These are phyloP conservation scores for Cytidiella melzeri DNA, from an alignment of 768 basidiomycete species.

Conservation along the genomic window DNA sequence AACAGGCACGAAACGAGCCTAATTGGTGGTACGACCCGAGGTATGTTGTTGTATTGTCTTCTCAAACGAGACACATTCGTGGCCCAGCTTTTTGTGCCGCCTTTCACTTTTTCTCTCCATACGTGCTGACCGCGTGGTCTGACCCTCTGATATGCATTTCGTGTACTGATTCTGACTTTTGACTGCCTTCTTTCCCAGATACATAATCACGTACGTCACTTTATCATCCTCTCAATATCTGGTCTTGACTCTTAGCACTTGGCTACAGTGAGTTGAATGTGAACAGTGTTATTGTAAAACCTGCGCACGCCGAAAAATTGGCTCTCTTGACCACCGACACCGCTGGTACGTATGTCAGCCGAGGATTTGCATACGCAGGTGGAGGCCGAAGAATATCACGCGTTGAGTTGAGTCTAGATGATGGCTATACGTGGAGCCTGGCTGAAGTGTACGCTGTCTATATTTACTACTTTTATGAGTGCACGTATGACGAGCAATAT, in stretches of 20 bases:
- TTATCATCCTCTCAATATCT: conserved; percentile 6
- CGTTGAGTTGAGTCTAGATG: conserved; percentile 52
- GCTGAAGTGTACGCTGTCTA: conserved; percentile 29
- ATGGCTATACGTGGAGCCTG: conserved; percentile 43
- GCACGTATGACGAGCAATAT: neutral
- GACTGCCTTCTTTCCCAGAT: conserved; percentile 18
- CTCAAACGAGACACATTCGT: no score
- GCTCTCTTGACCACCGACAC: conserved; percentile 10
- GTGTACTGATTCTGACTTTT: neutral
- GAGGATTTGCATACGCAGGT: conserved; percentile 59
- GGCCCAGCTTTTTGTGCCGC: no score
- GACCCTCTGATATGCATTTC: neutral
- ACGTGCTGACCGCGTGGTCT: neutral
- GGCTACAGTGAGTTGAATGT: conserved; percentile 51
- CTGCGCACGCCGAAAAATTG: conserved; percentile 47
- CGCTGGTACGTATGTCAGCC: conserved; percentile 30
- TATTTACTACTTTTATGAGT: neutral
- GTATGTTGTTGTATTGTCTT: conserved; percentile 23
- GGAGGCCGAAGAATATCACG: conserved; percentile 53
- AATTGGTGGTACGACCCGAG: conserved; percentile 52
- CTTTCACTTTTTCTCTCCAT: no score
- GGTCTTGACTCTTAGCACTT: conserved; percentile 23
- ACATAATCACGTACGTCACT: conserved; percentile 28
- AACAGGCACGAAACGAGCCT: conserved; percentile 43
- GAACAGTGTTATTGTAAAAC: conserved; percentile 49